Evolutionary conservation across 306 rosid genomes (phyloP).

Genomic region (Cicer judaicum): DNA sequence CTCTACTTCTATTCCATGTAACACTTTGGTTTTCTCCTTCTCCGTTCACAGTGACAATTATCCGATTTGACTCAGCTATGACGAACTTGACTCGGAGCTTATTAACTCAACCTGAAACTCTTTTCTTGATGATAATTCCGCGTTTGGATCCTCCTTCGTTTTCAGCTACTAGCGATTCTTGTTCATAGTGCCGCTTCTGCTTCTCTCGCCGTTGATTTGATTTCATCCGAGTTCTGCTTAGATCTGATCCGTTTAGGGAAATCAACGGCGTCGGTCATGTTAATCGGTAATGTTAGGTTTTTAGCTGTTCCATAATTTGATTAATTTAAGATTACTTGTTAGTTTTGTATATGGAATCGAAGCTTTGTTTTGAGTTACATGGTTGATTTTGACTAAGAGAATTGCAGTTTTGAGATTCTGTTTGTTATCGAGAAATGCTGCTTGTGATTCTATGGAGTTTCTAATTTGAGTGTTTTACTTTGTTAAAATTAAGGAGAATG

Average conservation of each 20-base stretch:
- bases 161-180: conserved; percentile 33
- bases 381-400: neutral
- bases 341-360: conserved; percentile 24
- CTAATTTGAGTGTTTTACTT: neutral
- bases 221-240: conserved; percentile 47
- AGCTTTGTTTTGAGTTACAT: conserved; percentile 9
- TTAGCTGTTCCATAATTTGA: neutral
- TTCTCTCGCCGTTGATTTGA: conserved; percentile 47
- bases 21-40: conserved; percentile 37
- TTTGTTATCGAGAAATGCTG: conserved; percentile 2
- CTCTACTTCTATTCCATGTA: neutral
- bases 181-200: conserved; percentile 47
- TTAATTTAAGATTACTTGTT: conserved; percentile 12
- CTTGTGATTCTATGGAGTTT: neutral
- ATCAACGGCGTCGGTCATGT: conserved; percentile 65
- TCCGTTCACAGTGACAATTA: conserved; percentile 26
- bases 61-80: conserved; percentile 57
- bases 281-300: conserved; percentile 47
- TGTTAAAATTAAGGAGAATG: neutral
- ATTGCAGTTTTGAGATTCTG: neutral
- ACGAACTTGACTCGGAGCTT: conserved; percentile 45
- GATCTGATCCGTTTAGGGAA: conserved; percentile 59
- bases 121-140: conserved; percentile 14
- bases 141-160: conserved; percentile 50
- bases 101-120: conserved; percentile 39